Evolutionary conservation across 1,284 basidiomycete genomes (phyloP), one percentile per base, ranked within the genome.

Genomic region (Hemileia vastatrix): DNA sequence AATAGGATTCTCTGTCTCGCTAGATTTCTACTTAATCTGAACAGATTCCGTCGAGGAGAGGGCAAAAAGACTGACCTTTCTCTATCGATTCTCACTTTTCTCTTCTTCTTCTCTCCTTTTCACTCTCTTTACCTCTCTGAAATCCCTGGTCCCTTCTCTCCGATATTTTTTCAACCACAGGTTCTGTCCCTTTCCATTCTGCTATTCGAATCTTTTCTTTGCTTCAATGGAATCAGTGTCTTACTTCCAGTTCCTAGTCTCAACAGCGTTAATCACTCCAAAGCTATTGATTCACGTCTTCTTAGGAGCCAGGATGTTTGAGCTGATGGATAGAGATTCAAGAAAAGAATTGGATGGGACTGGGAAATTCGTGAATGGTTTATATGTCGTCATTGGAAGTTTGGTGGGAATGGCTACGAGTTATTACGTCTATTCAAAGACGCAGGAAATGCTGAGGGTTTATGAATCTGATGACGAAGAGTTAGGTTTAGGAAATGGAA

Each of bases 231-330:
- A 71, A 24, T 64, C 70, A 0, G 64, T 75, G 1, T 33, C 65
- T 0, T 64, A 69, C 24, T 27, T 50, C 3, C 65, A 68, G n/a
- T 74, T 69, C 48, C 13, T 73, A 18, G n/a, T 67, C 6, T 70
- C 72, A 4, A 70, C 72, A 1, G 61, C 67, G 8, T 32, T 67
- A 9, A 71, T 70, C 48, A 70, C 71, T 3, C 73, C 73, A 15
- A 73, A 72, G 44, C 61, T 75, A n/a, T 51, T 73, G 18, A 21
- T 75, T 9, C 73, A 74, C 49, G 69, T 74, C 27, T 75, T 69
- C 56, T 45, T 74, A 51, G 72, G 73, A 2, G 67, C 68, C 4
- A 56, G 67, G 15, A 67, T 71, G 64, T 73, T 66, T 48, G 62
- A 70, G 53, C 58, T 74, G 1, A 69, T 74, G 58, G 69, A 73